These are phyloP conservation scores for Butyriboletus loyo DNA, from an alignment of 768 basidiomycete species.

Conservation along the genomic window DNA sequence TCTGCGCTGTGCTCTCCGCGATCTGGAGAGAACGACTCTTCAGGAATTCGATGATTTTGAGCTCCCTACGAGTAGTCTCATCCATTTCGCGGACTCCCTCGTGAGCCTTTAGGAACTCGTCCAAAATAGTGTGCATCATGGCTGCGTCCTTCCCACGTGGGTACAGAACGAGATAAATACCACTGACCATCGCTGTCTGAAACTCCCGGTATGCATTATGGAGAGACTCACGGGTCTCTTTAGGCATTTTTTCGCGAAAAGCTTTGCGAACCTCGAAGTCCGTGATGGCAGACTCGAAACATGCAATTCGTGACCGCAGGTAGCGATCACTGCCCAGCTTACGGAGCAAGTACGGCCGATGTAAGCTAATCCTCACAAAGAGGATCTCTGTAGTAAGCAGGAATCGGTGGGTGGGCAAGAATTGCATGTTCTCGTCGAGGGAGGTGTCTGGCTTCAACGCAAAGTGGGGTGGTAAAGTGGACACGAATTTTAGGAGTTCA, in stretches of 20 bases:
- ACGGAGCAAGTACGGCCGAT: conserved; percentile 86
- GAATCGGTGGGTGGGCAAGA: conserved; percentile 81
- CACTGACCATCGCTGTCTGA: conserved; percentile 86
- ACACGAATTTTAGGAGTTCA: conserved; percentile 74
- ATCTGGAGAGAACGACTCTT: conserved; percentile 63
- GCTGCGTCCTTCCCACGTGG: conserved; percentile 67
- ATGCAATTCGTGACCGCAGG: conserved; percentile 75
- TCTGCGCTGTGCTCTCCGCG: conserved; percentile 33
- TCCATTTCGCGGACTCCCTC: conserved; percentile 60
- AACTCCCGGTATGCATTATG: conserved; percentile 86
- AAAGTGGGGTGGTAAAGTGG: conserved; percentile 75
- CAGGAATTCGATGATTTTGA: conserved; percentile 83
- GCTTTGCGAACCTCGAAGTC: conserved; percentile 78
- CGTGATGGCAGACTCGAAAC: conserved; percentile 87
- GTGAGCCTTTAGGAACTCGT: conserved; percentile 67
- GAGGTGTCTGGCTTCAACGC: conserved; percentile 72
- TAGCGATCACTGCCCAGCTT: conserved; percentile 74
- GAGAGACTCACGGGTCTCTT: conserved; percentile 64
- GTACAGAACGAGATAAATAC: conserved; percentile 80
- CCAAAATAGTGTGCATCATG: conserved; percentile 76
- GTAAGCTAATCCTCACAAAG: conserved; percentile 79
- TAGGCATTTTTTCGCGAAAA: conserved; percentile 59
- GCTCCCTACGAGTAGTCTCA: conserved; percentile 76
- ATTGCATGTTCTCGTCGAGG: conserved; percentile 62
- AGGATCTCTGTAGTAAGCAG: conserved; percentile 87